Percentiles rank a stretch among this genome's conserved stretches.
Conservation (phyloP, 2,329 filamentous ascomycete genomes). For the Claviceps arundinis region DNA sequence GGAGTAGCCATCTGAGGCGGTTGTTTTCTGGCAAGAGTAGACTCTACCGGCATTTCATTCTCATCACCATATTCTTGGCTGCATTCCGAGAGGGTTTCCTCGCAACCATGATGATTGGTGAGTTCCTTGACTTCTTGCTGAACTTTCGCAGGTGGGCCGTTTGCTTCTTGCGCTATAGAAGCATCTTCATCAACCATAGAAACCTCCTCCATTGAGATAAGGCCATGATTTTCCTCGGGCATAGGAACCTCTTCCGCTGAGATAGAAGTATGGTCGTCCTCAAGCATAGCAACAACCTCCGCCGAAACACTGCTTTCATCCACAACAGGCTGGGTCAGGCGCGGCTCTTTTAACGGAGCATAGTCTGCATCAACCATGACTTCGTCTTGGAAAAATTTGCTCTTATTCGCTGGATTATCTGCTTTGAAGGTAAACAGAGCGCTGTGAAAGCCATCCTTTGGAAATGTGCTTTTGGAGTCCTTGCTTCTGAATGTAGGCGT, state of each 20-base stretch:
- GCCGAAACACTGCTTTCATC: conserved; percentile 18
- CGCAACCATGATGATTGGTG: conserved; percentile 18
- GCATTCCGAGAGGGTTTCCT: conserved; percentile 42
- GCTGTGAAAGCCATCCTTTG: neutral
- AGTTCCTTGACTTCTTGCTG: conserved; percentile 25
- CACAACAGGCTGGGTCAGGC: conserved; percentile 6
- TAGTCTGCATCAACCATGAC: conserved; percentile 28
- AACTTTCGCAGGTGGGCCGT: conserved; percentile 45
- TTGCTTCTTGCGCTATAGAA: conserved; percentile 42
- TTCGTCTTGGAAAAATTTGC: conserved; percentile 48
- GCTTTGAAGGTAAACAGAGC: conserved; percentile 7
- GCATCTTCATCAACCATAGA: conserved; percentile 42
- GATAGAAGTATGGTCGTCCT: conserved; percentile 33
- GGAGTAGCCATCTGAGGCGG: conserved; percentile 39
- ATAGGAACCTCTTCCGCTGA: conserved; percentile 27
- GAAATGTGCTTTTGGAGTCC: neutral
- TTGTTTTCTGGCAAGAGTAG: conserved; percentile 21
- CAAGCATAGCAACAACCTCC: conserved; percentile 33
- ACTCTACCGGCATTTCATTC: conserved; percentile 45
- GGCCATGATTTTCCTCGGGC: conserved; percentile 7
- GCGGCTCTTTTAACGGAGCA: conserved; percentile 7
- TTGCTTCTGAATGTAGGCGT: neutral
- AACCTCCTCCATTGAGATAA: conserved; percentile 28
- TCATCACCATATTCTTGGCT: conserved; percentile 57
- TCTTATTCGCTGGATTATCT: conserved; percentile 27